Evolutionary conservation across 2,329 filamentous ascomycete species (phyloP), one percentile per base, ranked within the genome.

Genomic region (Aspergillus sp.): DNA sequence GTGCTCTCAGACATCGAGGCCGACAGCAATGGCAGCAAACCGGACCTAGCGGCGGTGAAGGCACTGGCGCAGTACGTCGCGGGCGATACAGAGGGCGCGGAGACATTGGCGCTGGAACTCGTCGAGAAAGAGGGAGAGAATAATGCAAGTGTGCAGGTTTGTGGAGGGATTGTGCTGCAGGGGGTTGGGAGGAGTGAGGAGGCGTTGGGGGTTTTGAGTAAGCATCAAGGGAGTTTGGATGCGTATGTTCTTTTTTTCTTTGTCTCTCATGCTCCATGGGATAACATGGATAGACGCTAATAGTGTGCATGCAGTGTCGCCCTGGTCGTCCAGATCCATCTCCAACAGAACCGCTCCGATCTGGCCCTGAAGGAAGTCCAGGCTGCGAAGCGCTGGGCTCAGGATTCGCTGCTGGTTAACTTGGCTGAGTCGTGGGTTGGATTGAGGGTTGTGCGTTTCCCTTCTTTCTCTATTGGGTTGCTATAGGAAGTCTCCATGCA

Each of bases 401-500:
- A 98, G 70, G 93, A 97, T 65, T 94, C 85, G 57, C 73, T 97
- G 35, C 75, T 97, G 43, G 88, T 97, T 54, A 97, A 98, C 69
- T 72, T 98, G 55, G 90, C 90, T 5, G 93, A 98, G 72, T 88
- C 88, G 5, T 98, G 91, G 93, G 86, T 95, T 53, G 90, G 89
- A 29, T 70, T 97, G 68, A 79, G 93, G 67, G 75, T 91, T 69
- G 88, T 93, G 78, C 52, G 78, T 72, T 42, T 45, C 30, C 27
- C 10, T 4, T 34, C 4, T 28, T 10, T 9, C 10, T 3, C 0
- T 7, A 8, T 30, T 29, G 3, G 6, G 9, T 7, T 41, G 6
- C 29, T 19, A 19, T 19, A 19, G 19, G 19, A 19, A 19, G 19
- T 19, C n/a, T n/a, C 28, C n/a, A 29, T 5, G 5, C 28, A 30